Evolutionary conservation across 75 land plant genomes (phyloP).

Genomic region (Pinus albicaulis): DNA sequence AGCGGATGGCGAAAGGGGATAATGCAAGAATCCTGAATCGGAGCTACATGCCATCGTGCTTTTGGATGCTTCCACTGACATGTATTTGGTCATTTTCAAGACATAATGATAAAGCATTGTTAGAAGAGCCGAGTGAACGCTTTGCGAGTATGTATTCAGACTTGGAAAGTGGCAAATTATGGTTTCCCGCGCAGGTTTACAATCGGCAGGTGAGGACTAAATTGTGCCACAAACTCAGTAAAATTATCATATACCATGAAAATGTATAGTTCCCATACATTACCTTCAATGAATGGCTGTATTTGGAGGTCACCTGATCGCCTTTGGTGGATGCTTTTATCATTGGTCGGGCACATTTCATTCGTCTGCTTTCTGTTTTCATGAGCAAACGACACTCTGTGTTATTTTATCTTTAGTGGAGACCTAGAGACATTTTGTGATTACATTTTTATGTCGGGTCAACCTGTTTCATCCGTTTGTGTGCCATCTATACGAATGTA

Average conservation of each 20-base stretch:
- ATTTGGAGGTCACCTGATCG: neutral
- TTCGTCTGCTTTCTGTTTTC: too few relatives aligned
- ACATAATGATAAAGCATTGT: conserved; percentile 1
- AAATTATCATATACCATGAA: neutral
- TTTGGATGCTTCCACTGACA: conserved; percentile 29
- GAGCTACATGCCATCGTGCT: neutral
- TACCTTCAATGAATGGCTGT: neutral
- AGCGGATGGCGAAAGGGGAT: conserved; percentile 1
- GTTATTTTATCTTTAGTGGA: too few relatives aligned
- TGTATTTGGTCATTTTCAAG: conserved; percentile 37
- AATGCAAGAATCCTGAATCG: conserved; percentile 6
- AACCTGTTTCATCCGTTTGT: neutral
- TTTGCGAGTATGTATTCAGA: conserved; percentile 42
- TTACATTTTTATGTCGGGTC: neutral
- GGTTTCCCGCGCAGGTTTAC: conserved; percentile 56
- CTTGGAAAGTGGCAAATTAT: conserved; percentile 40
- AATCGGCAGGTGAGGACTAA: conserved; percentile 41
- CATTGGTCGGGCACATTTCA: too few relatives aligned
- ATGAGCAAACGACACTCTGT: too few relatives aligned
- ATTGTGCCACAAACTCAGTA: neutral
- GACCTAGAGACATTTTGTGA: neutral
- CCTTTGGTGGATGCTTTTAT: too few relatives aligned
- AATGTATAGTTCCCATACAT: too few relatives aligned
- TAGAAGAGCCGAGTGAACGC: neutral
- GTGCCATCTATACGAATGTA: too few relatives aligned